phyloP scores from a whole-genome alignment of 345 rosid species.

The Atalantia buxifolia region DNA sequence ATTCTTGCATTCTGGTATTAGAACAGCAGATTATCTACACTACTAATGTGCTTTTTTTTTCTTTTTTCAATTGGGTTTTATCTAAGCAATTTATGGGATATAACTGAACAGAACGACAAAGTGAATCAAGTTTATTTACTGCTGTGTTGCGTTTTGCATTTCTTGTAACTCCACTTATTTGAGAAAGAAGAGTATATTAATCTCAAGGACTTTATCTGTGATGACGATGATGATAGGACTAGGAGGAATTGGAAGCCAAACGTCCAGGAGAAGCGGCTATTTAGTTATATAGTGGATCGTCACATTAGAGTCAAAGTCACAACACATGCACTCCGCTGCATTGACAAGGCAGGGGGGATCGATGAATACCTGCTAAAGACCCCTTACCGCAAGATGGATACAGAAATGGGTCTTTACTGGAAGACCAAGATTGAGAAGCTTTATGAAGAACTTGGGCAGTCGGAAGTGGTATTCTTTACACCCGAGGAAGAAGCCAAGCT shows the following conservation, averaged over 20 bases:
- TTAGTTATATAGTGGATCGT: slow-evolving; percentile 86
- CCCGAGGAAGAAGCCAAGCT: slow-evolving; percentile 73
- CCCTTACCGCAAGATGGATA: slow-evolving; percentile 93
- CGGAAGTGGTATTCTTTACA: slow-evolving; percentile 69
- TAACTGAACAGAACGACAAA: neutral
- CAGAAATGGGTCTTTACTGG: slow-evolving; percentile 89
- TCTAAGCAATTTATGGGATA: neutral
- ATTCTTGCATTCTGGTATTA: neutral
- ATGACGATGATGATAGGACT: slow-evolving; percentile 43
- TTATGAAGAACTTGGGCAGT: slow-evolving; percentile 79
- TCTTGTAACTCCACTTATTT: neutral
- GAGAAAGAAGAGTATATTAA: slow-evolving; percentile 3
- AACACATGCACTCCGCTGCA: slow-evolving; percentile 90
- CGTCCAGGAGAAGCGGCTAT: slow-evolving; percentile 85
- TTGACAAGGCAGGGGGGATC: slow-evolving; percentile 97
- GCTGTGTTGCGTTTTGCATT: neutral
- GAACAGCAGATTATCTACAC: neutral
- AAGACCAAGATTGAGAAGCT: slow-evolving; percentile 87
- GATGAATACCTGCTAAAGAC: slow-evolving; percentile 94
- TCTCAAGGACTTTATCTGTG: slow-evolving; percentile 8
- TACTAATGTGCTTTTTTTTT: neutral
- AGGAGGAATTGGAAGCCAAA: slow-evolving; percentile 93
- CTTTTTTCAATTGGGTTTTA: neutral
- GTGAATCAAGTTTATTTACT: neutral
- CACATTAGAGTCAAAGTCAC: slow-evolving; percentile 93